Percentiles rank a stretch among this genome's conserved stretches.
These are phyloP conservation scores for Cytospora piceicola DNA, from an alignment of 2,329 filamentous ascomycete genomes.

Conservation along the genomic window DNA sequence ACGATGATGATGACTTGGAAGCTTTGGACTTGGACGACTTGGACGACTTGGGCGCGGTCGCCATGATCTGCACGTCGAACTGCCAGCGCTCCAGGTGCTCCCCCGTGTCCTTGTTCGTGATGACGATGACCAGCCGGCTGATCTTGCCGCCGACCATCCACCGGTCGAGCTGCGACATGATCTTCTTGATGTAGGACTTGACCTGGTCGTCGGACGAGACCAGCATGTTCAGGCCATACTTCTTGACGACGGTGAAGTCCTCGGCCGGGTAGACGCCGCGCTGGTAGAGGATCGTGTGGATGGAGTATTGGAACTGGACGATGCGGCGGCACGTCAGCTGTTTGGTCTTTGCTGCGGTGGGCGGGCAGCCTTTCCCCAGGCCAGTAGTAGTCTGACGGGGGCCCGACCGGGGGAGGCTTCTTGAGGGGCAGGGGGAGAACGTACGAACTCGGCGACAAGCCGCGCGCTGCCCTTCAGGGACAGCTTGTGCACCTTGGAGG, in stretches of 20 bases:
- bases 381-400: too few relatives aligned
- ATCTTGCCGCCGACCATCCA: slow-evolving; percentile 99
- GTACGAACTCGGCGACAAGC: slow-evolving; percentile 91
- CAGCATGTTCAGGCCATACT: slow-evolving; percentile 99
- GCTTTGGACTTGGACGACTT: slow-evolving; percentile 53
- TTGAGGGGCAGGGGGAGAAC: slow-evolving; percentile 41
- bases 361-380: neutral
- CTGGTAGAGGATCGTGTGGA: slow-evolving; percentile 95
- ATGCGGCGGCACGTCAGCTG: slow-evolving; percentile 30
- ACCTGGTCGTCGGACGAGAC: slow-evolving; percentile 96
- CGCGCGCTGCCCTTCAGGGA: slow-evolving; percentile 83
- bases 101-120: slow-evolving; percentile 95
- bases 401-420: too few relatives aligned
- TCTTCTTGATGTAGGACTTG: slow-evolving; percentile 98
- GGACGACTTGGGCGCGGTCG: slow-evolving; percentile 34
- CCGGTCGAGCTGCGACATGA: slow-evolving; percentile 93
- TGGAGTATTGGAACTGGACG: slow-evolving; percentile 88
- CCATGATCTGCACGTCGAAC: slow-evolving; percentile 75
- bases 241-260: slow-evolving; percentile 97
- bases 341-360: neutral
- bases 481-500: slow-evolving; percentile 93
- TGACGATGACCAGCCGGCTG: slow-evolving; percentile 93
- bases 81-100: slow-evolving; percentile 98
- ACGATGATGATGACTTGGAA: slow-evolving; percentile 54
- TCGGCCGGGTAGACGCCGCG: slow-evolving; percentile 86